Base-by-base conservation (phyloP, 495 filamentous ascomycete genomes). In the Melanomma pulvis-pyrius region DNA sequence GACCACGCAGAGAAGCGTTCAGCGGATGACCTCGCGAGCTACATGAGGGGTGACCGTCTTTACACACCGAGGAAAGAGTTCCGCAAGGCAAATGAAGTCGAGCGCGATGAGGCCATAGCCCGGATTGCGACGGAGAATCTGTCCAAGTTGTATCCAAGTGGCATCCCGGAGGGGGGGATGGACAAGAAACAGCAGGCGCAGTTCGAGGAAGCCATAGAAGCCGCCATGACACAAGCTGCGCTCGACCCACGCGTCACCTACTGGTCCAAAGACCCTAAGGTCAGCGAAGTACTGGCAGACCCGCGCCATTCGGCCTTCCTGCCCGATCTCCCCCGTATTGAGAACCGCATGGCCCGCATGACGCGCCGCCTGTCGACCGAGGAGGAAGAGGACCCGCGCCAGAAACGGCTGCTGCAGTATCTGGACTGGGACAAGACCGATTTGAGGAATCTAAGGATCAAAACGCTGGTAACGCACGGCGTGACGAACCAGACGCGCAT, bases 401-500 rank as follows among this genome's bases (percentile, higher is more conserved):
- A 87, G 76, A 76, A 78, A 70, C 76, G 83, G 22, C 76, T 96
- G 62, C 85, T 89, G 75, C 79, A 84, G 79, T 80, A 84, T 92
- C 89, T 25, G 91, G 92, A 58, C 82, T 91, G 77, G 80, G 39
- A 75, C 11, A 70, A 82, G 62, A 59, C 77, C 8, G 74, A 90
- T 41, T 85, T 97, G 51, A 48, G 77, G 13, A 46, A 68, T 0
- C 76, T 91, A 54, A 77, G 79, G 25, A 75, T 80, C 24, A 94
- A 92, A 81, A 77, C 79, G 13, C 72, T 98, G 26, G 90, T 96
- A 22, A 58, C 62, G 2, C 89, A 92, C 71, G 74, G 74, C 1
- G 96, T 99, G 49, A 79, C 83, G 64, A 99, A 99, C 78, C 92
- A 97, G 83, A 98, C 96, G 29, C 90, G 92, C 80, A 85, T 99